A percentile compares a stretch with the other conserved stretches of the same genome.
These are phyloP conservation scores for Coprinopsis cinerea DNA, from an alignment of 768 basidiomycete species.

Conservation along the genomic window DNA sequence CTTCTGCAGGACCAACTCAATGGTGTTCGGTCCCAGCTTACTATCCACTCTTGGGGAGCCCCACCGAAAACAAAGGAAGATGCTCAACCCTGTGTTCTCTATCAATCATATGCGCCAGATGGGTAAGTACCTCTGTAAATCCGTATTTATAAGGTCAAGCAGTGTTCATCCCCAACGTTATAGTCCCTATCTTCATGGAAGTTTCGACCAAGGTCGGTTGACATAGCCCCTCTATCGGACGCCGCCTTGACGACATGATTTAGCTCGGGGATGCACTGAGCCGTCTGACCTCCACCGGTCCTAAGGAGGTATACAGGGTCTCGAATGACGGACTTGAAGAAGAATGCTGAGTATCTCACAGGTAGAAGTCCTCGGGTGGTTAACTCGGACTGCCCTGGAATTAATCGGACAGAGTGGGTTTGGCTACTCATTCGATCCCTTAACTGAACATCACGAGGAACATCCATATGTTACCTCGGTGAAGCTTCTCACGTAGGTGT, in stretches of 20 bases:
- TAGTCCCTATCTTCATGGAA: constrained; percentile 30
- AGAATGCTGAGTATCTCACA: constrained; percentile 3
- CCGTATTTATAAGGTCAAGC: background rate
- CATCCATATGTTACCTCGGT: constrained; percentile 26
- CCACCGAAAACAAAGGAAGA: constrained; percentile 32
- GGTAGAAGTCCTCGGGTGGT: constrained; percentile 30
- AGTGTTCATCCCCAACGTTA: background rate
- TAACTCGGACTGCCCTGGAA: constrained; percentile 39
- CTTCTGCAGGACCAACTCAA: constrained; percentile 1
- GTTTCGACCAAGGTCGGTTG: constrained; percentile 23
- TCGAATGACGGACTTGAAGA: background rate
- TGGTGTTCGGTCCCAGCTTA: constrained; percentile 4
- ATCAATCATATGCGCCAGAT: constrained; percentile 31
- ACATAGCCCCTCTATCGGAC: background rate
- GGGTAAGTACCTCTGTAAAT: constrained; percentile 17
- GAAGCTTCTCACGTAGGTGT: constrained; percentile 26
- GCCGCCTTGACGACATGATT: background rate
- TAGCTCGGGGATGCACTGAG: background rate
- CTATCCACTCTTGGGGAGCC: constrained; percentile 26
- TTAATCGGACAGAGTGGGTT: constrained; percentile 43
- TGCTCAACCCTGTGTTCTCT: constrained; percentile 33
- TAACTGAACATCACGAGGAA: constrained; percentile 22
- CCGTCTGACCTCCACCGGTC: background rate
- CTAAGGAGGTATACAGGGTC: background rate
- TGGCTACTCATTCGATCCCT: constrained; percentile 33